These are phyloP conservation scores for Exophiala lecanii-corni DNA, from an alignment of 2,329 filamentous ascomycete species.

Conservation along the genomic window DNA sequence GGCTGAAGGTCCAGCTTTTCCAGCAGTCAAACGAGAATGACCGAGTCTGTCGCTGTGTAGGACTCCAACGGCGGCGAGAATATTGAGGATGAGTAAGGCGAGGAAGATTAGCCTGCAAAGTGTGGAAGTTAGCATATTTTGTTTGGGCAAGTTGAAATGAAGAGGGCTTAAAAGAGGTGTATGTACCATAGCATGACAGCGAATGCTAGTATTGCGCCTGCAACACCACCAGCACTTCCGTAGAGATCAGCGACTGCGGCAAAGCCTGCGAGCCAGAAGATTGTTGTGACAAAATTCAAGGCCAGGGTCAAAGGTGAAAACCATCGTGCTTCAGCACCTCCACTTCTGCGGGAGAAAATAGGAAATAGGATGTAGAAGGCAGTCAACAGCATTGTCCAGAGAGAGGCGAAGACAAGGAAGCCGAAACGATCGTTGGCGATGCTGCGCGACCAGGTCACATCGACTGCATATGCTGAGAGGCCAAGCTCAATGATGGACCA, in stretches of 20 bases:
- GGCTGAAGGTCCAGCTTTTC: not conserved
- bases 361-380: constrained; percentile 24
- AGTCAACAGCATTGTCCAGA: constrained; percentile 29
- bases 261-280: constrained; percentile 32
- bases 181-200: constrained; percentile 29
- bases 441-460: constrained; percentile 1
- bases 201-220: constrained; percentile 29
- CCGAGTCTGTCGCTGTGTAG: constrained; percentile 29
- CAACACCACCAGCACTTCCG: constrained; percentile 1
- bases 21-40: constrained; percentile 12
- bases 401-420: constrained; percentile 28
- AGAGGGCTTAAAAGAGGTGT: not conserved
- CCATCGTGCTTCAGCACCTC: constrained; percentile 22
- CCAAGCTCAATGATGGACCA: constrained; percentile 31
- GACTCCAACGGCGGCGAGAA: constrained; percentile 30
- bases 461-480: constrained; percentile 24
- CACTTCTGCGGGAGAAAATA: constrained; percentile 22
- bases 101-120: constrained; percentile 29
- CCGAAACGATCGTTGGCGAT: constrained; percentile 14
- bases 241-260: constrained; percentile 27
- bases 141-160: no score
- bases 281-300: constrained; percentile 30
- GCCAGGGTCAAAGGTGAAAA: constrained; percentile 24
- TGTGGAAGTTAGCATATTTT: not conserved
- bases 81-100: constrained; percentile 28